Evolutionary conservation across 345 rosid genomes (phyloP).

Genomic region (Murraya koenigii): DNA sequence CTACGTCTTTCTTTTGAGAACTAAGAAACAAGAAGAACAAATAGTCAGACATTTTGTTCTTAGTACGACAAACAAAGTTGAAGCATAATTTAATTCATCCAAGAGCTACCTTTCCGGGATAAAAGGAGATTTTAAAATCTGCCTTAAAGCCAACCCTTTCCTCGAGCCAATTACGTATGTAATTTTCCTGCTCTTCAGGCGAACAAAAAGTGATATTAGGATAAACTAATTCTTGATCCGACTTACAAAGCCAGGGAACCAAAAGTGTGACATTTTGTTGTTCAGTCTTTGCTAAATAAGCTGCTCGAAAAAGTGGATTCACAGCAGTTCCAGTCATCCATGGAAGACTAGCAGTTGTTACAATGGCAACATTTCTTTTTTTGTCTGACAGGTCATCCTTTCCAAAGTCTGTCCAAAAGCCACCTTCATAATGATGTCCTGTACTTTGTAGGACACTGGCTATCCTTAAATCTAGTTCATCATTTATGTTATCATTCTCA

Average conservation of each 20-base stretch:
- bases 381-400: conserved; percentile 51
- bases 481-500: conserved; percentile 54
- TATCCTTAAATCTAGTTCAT: conserved; percentile 78
- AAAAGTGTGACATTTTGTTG: conserved; percentile 84
- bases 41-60: conserved; percentile 1
- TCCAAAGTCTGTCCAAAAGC: conserved; percentile 69
- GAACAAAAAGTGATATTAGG: conserved; percentile 89
- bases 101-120: conserved; percentile 86
- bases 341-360: conserved; percentile 97
- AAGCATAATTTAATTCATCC: conserved; percentile 12
- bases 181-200: conserved; percentile 92
- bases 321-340: conserved; percentile 99
- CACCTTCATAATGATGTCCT: conserved; percentile 89
- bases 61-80: background rate
- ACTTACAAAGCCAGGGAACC: conserved; percentile 97
- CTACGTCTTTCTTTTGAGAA: conserved; percentile 91
- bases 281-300: conserved; percentile 78
- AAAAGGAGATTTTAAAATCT: conserved; percentile 88
- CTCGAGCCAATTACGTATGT: conserved; percentile 92
- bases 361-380: conserved; percentile 91
- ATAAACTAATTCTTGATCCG: conserved; percentile 95
- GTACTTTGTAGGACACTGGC: conserved; percentile 97
- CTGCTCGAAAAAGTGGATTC: conserved; percentile 94
- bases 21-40: conserved; percentile 34
- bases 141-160: conserved; percentile 90